Conservation (phyloP, 2,329 filamentous ascomycete species). For the Cladophialophora carrionii region DNA sequence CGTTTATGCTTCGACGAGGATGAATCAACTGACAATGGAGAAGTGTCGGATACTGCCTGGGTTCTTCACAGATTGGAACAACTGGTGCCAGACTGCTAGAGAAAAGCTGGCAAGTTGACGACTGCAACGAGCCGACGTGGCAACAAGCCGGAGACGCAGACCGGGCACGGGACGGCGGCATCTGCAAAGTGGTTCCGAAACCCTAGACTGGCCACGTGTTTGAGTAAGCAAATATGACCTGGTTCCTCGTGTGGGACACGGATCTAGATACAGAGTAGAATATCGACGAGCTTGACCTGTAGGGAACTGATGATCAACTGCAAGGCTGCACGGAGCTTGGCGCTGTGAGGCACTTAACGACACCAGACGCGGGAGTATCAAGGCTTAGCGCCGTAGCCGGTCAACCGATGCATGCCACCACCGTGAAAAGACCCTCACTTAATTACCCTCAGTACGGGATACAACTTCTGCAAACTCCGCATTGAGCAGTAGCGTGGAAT, state of each 20-base stretch:
- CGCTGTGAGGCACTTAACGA: neutral
- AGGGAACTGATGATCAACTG: neutral
- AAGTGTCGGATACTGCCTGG: conserved; percentile 64
- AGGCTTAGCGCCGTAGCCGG: neutral
- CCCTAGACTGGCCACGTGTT: neutral
- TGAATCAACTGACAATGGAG: conserved; percentile 61
- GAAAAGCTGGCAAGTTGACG: conserved; percentile 21
- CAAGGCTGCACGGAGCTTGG: neutral
- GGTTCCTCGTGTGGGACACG: neutral
- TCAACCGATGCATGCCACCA: neutral
- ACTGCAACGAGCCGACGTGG: neutral
- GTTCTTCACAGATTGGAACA: conserved; percentile 74
- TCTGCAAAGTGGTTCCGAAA: neutral
- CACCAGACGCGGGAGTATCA: neutral
- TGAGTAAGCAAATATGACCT: neutral
- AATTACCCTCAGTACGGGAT: neutral
- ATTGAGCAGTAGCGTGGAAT: neutral
- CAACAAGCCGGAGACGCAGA: neutral
- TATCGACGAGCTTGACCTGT: neutral
- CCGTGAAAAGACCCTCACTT: neutral
- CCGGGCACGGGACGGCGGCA: neutral
- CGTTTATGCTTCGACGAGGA: conserved; percentile 67
- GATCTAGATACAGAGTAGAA: neutral
- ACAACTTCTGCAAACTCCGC: neutral
- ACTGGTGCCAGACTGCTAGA: conserved; percentile 60